Base-by-base conservation (phyloP, 2,329 filamentous ascomycete species). In the Huntiella savannae region DNA sequence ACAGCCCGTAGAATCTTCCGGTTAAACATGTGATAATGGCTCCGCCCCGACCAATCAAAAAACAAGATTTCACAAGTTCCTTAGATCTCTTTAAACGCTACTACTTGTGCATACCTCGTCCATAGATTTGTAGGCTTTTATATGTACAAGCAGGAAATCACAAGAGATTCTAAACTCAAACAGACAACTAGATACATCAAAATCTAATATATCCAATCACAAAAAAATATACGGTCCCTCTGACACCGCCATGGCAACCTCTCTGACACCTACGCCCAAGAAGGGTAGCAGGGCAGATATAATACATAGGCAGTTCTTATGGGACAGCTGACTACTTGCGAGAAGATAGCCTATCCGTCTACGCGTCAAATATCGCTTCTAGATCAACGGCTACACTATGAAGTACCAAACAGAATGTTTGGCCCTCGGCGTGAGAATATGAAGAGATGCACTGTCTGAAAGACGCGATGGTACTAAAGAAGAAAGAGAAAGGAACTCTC, bases 401-500 rank as follows among this genome's bases (percentile, higher is more conserved):
- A 63, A 63, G 66, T 59, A 53, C 57, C 68, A 66, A 66, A 69
- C 81, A 86, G 75, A 82, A 87, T 71, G 80, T 66, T 69, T 67
- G 62, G 64, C 67, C 22, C 62, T 67, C 62, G 67, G 68, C 67
- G 64, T 62, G 61, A 66, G 63, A 62, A 42, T 46, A 67, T 71
- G 70, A 76, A 78, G 78, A 70, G 70, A 73, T 80, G 82, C 75
- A 87, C 82, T 88, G 82, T 88, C 83, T 87, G 67, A 67, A 69
- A 72, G 77, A 79, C 71, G 73, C 80, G 79, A 78, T 80, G 75
- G 67, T 55, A 60, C 62, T 61, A 56, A 58, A 61, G 64, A 63
- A 49, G 61, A 63, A 62, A 61, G 59, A 63, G 60, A 56, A 54
- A 46, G 32, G 50, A 46, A 50, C 44, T 39, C 11, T 37, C 15